Evolutionary conservation across 2,329 filamentous ascomycete species (phyloP).

Genomic region (Epichloe festucae): DNA sequence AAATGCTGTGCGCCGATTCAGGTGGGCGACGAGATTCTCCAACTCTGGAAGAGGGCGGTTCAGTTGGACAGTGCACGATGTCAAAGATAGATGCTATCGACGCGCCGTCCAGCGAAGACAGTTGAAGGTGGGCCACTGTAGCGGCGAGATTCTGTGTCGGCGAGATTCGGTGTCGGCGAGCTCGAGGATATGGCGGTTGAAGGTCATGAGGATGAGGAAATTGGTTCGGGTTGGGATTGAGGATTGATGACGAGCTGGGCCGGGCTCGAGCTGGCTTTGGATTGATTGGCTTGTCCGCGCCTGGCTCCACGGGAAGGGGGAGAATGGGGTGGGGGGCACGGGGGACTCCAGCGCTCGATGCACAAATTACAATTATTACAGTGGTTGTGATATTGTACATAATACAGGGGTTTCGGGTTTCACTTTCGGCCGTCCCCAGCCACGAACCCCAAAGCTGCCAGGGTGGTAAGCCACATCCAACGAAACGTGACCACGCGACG

Average conservation of each 20-base stretch:
- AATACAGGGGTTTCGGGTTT: too few relatives aligned
- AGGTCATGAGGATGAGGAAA: neutral
- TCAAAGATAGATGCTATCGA: neutral
- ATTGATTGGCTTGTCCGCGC: too few relatives aligned
- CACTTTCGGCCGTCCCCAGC: neutral
- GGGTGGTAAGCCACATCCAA: neutral
- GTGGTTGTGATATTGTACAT: too few relatives aligned
- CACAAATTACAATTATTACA: too few relatives aligned
- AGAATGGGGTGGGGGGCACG: too few relatives aligned
- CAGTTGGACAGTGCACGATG: neutral
- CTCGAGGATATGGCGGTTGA: conserved; percentile 1
- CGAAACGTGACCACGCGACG: conserved; percentile 8
- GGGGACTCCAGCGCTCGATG: too few relatives aligned
- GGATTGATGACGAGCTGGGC: conserved; percentile 2
- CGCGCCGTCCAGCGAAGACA: neutral
- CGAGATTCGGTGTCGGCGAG: neutral
- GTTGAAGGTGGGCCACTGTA: neutral
- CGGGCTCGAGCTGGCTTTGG: too few relatives aligned
- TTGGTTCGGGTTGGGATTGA: neutral
- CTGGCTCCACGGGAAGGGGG: too few relatives aligned
- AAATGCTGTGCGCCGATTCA: neutral
- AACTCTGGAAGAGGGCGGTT: too few relatives aligned
- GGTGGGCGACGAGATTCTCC: too few relatives aligned
- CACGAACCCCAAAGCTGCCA: neutral
- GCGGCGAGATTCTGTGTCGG: neutral